phyloP scores from a whole-genome alignment of 1,284 basidiomycete genomes.

The Ustilago vetiveriae region DNA sequence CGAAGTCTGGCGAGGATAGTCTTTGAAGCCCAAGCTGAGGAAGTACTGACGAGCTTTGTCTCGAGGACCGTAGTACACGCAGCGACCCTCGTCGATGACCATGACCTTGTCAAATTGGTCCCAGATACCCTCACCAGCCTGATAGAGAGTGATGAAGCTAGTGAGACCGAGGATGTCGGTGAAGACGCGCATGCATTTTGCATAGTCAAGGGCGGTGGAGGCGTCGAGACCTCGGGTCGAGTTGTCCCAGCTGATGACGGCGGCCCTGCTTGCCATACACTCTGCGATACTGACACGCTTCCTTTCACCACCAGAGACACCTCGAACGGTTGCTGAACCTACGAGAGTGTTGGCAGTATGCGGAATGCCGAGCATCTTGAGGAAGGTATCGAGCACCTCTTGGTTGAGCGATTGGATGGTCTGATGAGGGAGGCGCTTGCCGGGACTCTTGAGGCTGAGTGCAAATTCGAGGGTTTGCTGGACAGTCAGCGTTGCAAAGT shows the following conservation, averaged over 20 bases:
- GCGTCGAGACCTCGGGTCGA: constrained; percentile 68
- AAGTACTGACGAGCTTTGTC: constrained; percentile 77
- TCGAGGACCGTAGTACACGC: constrained; percentile 82
- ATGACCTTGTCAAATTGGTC: constrained; percentile 65
- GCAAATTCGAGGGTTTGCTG: constrained; percentile 54
- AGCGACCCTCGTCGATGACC: constrained; percentile 80
- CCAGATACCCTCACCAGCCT: constrained; percentile 73
- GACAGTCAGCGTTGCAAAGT: constrained; percentile 55
- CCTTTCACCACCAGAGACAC: constrained; percentile 67
- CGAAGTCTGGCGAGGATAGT: constrained; percentile 75
- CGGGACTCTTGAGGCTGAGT: constrained; percentile 50
- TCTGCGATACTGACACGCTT: constrained; percentile 59
- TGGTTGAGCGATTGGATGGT: constrained; percentile 36
- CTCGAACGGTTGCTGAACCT: constrained; percentile 64
- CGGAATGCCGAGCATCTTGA: constrained; percentile 52
- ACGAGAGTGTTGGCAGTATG: constrained; percentile 56
- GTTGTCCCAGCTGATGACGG: constrained; percentile 62
- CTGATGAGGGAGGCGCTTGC: constrained; percentile 54
- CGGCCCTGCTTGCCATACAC: constrained; percentile 68
- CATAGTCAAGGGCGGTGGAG: constrained; percentile 55
- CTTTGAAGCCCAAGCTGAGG: constrained; percentile 76
- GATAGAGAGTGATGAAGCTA: constrained; percentile 70
- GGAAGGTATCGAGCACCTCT: constrained; percentile 61
- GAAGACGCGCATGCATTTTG: constrained; percentile 67
- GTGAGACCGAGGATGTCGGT: constrained; percentile 61